These are phyloP conservation scores for Cephaloascus albidus DNA, from an alignment of 805 yeast species.

Conservation along the genomic window DNA sequence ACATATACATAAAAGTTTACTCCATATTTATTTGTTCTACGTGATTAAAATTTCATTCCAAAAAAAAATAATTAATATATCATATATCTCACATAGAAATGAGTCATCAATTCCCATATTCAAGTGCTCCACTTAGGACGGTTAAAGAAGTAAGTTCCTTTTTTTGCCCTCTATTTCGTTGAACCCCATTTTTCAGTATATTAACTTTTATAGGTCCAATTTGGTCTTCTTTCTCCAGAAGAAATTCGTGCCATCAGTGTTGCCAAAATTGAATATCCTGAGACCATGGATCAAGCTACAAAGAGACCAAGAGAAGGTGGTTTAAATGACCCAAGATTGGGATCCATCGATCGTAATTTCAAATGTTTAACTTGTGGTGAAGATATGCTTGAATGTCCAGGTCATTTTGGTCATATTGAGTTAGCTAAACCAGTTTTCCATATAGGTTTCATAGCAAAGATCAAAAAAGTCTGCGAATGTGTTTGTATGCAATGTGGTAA, in stretches of 20 bases:
- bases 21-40: too few relatives aligned
- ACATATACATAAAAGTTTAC: too few relatives aligned
- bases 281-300: slow-evolving; percentile 98
- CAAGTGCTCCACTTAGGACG: slow-evolving; percentile 96
- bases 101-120: slow-evolving; percentile 69
- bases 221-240: slow-evolving; percentile 96
- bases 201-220: slow-evolving; percentile 54
- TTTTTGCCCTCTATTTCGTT: not conserved
- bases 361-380: slow-evolving; percentile 99
- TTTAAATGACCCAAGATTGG: slow-evolving; percentile 91
- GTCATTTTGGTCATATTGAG: slow-evolving; percentile 98
- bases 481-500: slow-evolving; percentile 99
- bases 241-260: slow-evolving; percentile 96
- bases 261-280: slow-evolving; percentile 96
- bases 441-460: slow-evolving; percentile 91
- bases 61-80: too few relatives aligned
- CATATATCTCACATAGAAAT: slow-evolving; percentile 7
- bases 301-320: slow-evolving; percentile 96
- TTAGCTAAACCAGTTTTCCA: slow-evolving; percentile 98
- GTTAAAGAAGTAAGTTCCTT: slow-evolving; percentile 73
- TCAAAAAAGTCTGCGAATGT: slow-evolving; percentile 91
- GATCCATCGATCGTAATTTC: slow-evolving; percentile 93
- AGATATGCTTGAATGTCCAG: slow-evolving; percentile 98
- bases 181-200: not conserved
- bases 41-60: not conserved